These are phyloP conservation scores for Diacronema lutheri DNA, from an alignment of 78 protist species.

Conservation along the genomic window DNA sequence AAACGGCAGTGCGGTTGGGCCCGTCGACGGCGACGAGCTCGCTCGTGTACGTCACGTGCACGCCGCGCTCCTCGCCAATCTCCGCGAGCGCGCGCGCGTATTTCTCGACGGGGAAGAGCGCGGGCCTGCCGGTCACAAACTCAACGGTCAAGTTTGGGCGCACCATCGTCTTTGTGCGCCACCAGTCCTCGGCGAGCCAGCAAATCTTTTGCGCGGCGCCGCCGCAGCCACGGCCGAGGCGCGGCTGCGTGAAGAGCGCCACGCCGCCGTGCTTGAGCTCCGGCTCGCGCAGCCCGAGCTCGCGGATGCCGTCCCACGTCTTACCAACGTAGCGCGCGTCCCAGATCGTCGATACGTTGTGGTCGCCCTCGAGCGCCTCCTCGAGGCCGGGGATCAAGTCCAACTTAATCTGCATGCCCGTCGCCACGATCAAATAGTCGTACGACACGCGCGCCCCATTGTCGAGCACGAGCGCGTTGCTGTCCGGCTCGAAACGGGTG, in stretches of 20 bases:
- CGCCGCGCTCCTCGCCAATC: conserved; percentile 32
- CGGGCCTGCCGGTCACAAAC: conserved; percentile 42
- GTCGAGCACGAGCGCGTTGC: background rate
- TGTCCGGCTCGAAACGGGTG: too few relatives aligned
- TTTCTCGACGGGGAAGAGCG: conserved; percentile 56
- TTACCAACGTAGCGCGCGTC: too few relatives aligned
- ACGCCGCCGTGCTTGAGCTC: conserved; percentile 34
- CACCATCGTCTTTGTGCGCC: conserved; percentile 7
- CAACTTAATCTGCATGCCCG: conserved; percentile 53
- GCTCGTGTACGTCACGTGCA: background rate
- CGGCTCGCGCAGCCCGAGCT: too few relatives aligned
- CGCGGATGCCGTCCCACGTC: too few relatives aligned
- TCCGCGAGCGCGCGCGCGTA: conserved; percentile 48
- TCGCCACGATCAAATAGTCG: conserved; percentile 59
- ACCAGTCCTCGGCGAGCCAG: conserved; percentile 62
- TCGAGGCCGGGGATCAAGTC: conserved; percentile 56
- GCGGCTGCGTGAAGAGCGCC: conserved; percentile 64
- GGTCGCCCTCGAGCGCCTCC: too few relatives aligned
- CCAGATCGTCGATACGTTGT: too few relatives aligned
- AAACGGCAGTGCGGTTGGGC: conserved; percentile 38
- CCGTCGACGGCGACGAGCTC: conserved; percentile 49
- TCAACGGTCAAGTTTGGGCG: conserved; percentile 31
- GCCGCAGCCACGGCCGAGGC: conserved; percentile 57
- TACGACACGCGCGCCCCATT: conserved; percentile 43
- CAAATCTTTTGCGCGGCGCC: conserved; percentile 73